A percentile compares a stretch with the other conserved stretches of the same genome.
Evolutionary conservation across 768 basidiomycete species (phyloP).

Genomic region (Sporobolomyces phaffii): DNA sequence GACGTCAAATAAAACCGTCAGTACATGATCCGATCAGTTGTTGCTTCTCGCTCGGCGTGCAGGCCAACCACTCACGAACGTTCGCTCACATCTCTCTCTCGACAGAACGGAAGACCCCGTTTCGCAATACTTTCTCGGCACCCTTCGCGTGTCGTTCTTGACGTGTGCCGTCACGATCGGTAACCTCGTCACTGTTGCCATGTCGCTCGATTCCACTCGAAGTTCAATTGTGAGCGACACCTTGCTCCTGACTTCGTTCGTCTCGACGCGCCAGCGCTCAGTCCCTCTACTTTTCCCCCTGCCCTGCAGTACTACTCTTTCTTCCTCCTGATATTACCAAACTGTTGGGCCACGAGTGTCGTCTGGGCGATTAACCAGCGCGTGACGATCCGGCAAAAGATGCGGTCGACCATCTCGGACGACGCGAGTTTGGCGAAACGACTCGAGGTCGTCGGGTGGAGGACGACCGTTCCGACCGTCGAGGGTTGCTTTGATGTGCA

Average conservation of each 20-base stretch:
- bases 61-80: too few relatives aligned
- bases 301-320: not conserved
- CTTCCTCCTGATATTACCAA: constrained; percentile 2
- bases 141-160: not conserved
- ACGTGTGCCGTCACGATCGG: not conserved
- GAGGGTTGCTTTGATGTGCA: too few relatives aligned
- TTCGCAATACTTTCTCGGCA: not conserved
- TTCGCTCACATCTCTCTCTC: too few relatives aligned
- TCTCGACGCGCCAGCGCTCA: not conserved
- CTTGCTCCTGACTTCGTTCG: not conserved
- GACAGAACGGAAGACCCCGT: constrained; percentile 1
- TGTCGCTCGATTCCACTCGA: not conserved
- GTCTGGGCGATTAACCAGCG: constrained; percentile 10
- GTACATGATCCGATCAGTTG: too few relatives aligned
- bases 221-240: not conserved
- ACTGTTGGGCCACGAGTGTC: not conserved
- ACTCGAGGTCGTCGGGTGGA: constrained; percentile 6
- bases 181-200: not conserved
- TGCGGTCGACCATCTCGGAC: not conserved
- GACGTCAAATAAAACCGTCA: not conserved
- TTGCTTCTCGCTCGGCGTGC: too few relatives aligned
- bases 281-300: not conserved
- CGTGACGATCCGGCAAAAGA: not conserved
- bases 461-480: not conserved
- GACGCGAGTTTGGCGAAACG: not conserved